These are phyloP conservation scores for Eucalyptus cloeziana DNA, from an alignment of 345 rosid species.

Conservation along the genomic window DNA sequence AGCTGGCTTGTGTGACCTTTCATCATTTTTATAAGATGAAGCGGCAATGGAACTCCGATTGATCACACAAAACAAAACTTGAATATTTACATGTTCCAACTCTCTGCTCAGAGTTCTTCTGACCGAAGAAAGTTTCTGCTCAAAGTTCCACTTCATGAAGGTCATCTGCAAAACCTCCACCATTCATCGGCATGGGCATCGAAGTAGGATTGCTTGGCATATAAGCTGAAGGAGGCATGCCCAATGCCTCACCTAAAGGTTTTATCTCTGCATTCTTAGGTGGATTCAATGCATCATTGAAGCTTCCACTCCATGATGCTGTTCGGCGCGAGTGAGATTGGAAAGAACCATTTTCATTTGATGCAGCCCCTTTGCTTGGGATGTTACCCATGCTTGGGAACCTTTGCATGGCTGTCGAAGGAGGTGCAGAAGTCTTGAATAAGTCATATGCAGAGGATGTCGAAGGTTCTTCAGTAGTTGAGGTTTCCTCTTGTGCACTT, in stretches of 20 bases:
- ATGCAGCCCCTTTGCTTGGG: slow-evolving; percentile 4
- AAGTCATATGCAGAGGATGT: slow-evolving; percentile 6
- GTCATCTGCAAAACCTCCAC: slow-evolving; percentile 65
- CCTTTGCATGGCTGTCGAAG: slow-evolving; percentile 36
- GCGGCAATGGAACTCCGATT: not conserved
- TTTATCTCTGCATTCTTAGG: slow-evolving; percentile 8
- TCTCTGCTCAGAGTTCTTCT: not conserved
- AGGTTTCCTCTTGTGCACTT: slow-evolving; percentile 20
- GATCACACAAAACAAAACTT: slow-evolving; percentile 26
- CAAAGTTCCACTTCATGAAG: slow-evolving; percentile 93
- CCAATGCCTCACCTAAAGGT: slow-evolving; percentile 22
- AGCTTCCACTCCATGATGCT: slow-evolving; percentile 88
- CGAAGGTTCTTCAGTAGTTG: slow-evolving; percentile 25
- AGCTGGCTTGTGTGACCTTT: slow-evolving; percentile 6
- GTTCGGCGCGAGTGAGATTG: slow-evolving; percentile 43
- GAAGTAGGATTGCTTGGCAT: slow-evolving; percentile 14
- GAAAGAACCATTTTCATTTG: slow-evolving; percentile 6
- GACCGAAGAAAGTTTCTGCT: not conserved
- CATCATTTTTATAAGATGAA: not conserved
- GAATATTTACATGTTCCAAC: slow-evolving; percentile 37
- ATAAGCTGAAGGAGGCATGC: slow-evolving; percentile 15
- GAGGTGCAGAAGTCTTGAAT: not conserved
- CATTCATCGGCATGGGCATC: slow-evolving; percentile 11
- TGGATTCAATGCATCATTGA: slow-evolving; percentile 23
- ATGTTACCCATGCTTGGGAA: slow-evolving; percentile 56